Base-by-base conservation (phyloP, 108 stramenopile genomes). In the Cyclotella distinguenda region DNA sequence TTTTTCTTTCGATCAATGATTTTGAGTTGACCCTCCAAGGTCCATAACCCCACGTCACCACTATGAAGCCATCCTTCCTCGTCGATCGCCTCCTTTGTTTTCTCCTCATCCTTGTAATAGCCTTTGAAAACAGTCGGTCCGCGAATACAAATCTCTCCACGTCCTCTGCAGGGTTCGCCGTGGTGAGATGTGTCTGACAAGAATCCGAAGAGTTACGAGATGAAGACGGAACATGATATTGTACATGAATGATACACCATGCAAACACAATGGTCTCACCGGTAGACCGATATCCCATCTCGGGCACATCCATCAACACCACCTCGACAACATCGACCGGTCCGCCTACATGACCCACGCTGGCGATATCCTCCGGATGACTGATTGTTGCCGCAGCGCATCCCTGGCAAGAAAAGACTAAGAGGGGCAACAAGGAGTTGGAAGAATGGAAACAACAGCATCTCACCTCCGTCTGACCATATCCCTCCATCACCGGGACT, bases 1-100 rank as follows among this genome's bases (percentile, higher is more conserved):
- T 98, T 96, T 82, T 98, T 98, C 79, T 95, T 96, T 44, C 97
- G 84, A 78, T 97, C 98, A 61, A 99, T 96, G 52, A 99, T 97
- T 55, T 92, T 85, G 36, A 99, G 81, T 42, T 86, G 76, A 6
- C 98, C 96, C n/a, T 97, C 81, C 6, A 66, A 22, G 0, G 90
- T 95, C 96, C 96, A 98, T 50, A 97, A 60, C 12, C 95, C 99
- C 73, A 99, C 94, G 66, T 99, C 99, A 9, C 99, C 99, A 61
- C 89, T 96, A 56, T 94, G 86, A 25, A 98, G 67, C 96, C 96
- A 99, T 12, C 96, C 97, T 25, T 97, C 94, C 13, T 88, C 73
- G 63, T 94, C 88, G 23, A 98, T 71, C n/a, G 97, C 76, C 61
- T 95, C 96, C 47, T 64, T 74, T 27, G 97, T 97, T 74, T 96